These are phyloP conservation scores for Oenanthe javanica DNA, from an alignment of 140 eudicot species.

Conservation along the genomic window DNA sequence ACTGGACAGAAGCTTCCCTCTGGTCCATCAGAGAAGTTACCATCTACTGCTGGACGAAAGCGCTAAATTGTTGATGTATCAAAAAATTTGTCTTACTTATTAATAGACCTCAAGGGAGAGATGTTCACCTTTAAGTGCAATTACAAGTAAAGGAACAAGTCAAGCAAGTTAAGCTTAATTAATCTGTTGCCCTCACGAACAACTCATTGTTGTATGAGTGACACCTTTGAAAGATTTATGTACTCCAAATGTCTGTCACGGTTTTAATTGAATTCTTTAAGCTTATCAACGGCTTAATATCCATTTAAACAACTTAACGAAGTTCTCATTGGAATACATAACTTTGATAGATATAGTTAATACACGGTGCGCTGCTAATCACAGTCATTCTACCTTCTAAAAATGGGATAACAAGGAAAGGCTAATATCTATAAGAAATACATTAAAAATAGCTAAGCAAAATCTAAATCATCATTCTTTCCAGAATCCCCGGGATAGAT, in stretches of 20 bases:
- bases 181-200: not conserved
- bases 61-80: slow-evolving; percentile 11
- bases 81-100: not conserved
- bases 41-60: slow-evolving; percentile 66
- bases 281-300: not conserved
- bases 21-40: slow-evolving; percentile 80
- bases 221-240: not conserved
- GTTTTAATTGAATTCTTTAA: not conserved
- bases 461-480: not conserved
- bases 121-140: not conserved
- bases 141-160: not conserved
- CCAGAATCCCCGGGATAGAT: not conserved
- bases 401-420: not conserved
- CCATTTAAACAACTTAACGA: not conserved
- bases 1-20: slow-evolving; percentile 74
- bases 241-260: not conserved
- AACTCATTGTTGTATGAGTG: not conserved
- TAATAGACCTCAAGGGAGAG: not conserved
- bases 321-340: not conserved
- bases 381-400: not conserved
- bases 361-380: not conserved
- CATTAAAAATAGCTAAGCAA: not conserved
- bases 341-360: not conserved
- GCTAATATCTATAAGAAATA: not conserved
- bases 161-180: not conserved